Conservation (phyloP, 1,284 basidiomycete genomes). For the Exobasidium cylindrosporum region DNA sequence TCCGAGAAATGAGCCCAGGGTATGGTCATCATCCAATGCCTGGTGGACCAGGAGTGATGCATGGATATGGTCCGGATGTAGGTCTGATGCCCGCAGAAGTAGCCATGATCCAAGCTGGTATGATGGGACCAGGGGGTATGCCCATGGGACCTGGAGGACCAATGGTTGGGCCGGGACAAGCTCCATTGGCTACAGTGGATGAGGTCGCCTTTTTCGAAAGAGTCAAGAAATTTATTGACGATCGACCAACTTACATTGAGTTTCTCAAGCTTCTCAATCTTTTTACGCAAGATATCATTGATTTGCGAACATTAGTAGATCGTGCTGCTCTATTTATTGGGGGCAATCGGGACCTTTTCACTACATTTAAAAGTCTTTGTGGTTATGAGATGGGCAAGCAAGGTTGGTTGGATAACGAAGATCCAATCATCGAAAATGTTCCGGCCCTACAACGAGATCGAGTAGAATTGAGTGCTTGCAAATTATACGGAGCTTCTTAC, state of each 20-base stretch:
- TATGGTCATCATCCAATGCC: conserved; percentile 15
- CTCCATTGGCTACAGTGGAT: conserved; percentile 66
- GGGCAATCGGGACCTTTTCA: conserved; percentile 73
- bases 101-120: conserved; percentile 11
- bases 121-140: conserved; percentile 19
- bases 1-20: conserved; percentile 19
- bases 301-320: conserved; percentile 77
- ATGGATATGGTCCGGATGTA: conserved; percentile 43
- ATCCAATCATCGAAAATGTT: conserved; percentile 57
- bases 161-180: conserved; percentile 28
- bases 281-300: conserved; percentile 88
- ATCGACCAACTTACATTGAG: conserved; percentile 86
- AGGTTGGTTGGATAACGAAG: conserved; percentile 60
- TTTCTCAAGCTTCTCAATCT: conserved; percentile 93
- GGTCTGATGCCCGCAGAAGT: conserved; percentile 26
- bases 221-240: conserved; percentile 78
- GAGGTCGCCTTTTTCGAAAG: conserved; percentile 92
- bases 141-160: conserved; percentile 36
- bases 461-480: conserved; percentile 52
- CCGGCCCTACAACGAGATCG: conserved; percentile 53
- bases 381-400: conserved; percentile 70
- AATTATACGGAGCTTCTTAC: conserved; percentile 79
- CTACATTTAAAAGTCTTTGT: conserved; percentile 81
- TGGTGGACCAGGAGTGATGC: conserved; percentile 11
- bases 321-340: conserved; percentile 79